Percentiles rank a stretch among this genome's conserved stretches.
phyloP scores from a whole-genome alignment of 192 early-diverging fungal species.

The Globomyces pollinis-pini region DNA sequence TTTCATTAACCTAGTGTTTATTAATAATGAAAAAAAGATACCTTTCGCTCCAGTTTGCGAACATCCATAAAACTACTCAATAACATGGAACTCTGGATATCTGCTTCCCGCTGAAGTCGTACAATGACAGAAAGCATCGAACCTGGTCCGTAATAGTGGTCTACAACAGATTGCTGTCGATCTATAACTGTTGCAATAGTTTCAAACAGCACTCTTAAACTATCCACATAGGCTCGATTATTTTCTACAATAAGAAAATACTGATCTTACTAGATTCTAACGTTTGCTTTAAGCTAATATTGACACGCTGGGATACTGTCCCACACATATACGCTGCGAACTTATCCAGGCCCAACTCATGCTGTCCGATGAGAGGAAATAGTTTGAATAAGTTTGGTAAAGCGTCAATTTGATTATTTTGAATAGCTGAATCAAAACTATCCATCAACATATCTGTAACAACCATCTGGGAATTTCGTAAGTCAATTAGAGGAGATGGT shows the following conservation, averaged over 20 bases:
- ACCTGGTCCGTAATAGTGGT: constrained; percentile 78
- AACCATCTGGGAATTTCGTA: neutral
- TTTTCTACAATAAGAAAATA: neutral
- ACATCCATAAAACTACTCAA: constrained; percentile 38
- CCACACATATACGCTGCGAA: constrained; percentile 79
- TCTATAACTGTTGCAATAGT: constrained; percentile 79
- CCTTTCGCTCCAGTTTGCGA: constrained; percentile 32
- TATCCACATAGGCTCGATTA: constrained; percentile 52
- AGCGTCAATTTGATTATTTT: constrained; percentile 56
- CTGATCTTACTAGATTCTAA: constrained; percentile 12
- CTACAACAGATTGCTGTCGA: constrained; percentile 76
- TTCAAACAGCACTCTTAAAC: constrained; percentile 84
- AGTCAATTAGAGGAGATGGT: no score
- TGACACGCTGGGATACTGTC: constrained; percentile 65
- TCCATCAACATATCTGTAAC: constrained; percentile 65
- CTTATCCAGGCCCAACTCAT: constrained; percentile 78
- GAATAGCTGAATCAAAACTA: constrained; percentile 75
- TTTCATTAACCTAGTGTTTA: neutral
- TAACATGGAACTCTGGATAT: constrained; percentile 66
- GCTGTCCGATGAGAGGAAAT: constrained; percentile 80
- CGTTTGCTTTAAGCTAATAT: constrained; percentile 58
- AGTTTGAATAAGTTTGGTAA: constrained; percentile 84
- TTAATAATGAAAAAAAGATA: constrained; percentile 6
- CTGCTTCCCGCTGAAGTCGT: constrained; percentile 79
- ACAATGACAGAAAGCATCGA: constrained; percentile 83